Base-by-base conservation (phyloP, 768 basidiomycete species). In the Mycena capillaripes region DNA sequence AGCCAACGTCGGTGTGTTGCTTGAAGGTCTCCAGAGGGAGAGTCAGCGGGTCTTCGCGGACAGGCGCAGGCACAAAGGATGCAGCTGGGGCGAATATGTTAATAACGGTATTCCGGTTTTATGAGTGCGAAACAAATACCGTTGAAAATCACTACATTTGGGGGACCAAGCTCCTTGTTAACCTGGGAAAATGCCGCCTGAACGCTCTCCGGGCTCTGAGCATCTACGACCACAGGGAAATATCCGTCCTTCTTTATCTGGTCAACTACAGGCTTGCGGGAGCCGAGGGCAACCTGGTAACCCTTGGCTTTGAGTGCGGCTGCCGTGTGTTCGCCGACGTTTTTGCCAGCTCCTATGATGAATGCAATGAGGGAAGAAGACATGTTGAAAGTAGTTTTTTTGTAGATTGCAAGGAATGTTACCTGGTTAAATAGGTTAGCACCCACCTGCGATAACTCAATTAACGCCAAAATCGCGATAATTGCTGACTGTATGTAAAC, bases 91-190 rank as follows among this genome's bases (percentile, higher is more conserved):
- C 34, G 29, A 25, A 25, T 14, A 38, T 38, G 36, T 4, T 4
- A 44, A 10, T 14, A 2, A n/a, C n/a, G n/a, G n/a, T n/a, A 23
- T 55, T 14, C 19, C 12, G 4, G 5, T 29, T 14, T 14, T 53
- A 1, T 27, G 14, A 19, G 6, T 12, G 52, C 4, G n/a, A n/a
- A 53, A 53, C 29, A 7, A 4, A 23, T 69, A 44, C 85, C 85
- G 61, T 85, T 86, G 69, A 82, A 86, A 56, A 85, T 77, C 12
- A 87, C 85, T 52, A 84, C 71, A 30, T 84, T 84, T 11, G 85
- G 63, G n/a, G 79, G 76, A 7, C 83, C 85, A 55, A 86, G 82
- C n/a, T 73, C 73, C 48, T 74, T 75, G 44, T 79, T 64, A 2
- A 82, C 79, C 59, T 65, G 52, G n/a, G 73, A 69, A 68, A 86